Evolutionary conservation across 1,139 yeast genomes (phyloP), one percentile per base, ranked within the genome.

Genomic region (Meyerozyma smithsonii): DNA sequence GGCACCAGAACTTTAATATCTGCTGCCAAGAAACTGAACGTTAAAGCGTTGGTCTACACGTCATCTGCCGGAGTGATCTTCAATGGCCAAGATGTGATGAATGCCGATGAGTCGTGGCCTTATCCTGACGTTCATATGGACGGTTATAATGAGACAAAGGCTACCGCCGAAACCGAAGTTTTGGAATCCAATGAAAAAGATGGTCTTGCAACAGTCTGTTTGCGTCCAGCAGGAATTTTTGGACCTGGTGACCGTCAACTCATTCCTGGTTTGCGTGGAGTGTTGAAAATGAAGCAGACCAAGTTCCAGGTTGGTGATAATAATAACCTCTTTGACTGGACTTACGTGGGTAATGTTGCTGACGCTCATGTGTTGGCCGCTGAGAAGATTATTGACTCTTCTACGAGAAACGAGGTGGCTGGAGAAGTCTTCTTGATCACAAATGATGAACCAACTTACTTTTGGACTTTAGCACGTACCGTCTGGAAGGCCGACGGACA

Each of bases 301-400:
- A 85, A 84, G 60, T 88, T 87, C 61, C 98, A 94, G 62, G 72
- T 94, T 38, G 98, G 99, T 48, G 92, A 87, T 59, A 94, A 94
- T 62, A 80, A 85, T 59, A 92, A 92, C 57, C 65, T 94, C 44
- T 94, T 92, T 55, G 99, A 94, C 59, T 89, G 96, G 84, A 89
- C 97, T 0, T 94, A 89, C 55, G 98, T 85, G n/a, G 97, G 97
- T n/a, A 94, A 94, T 61, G 97, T 94, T 17, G 98, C 98, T 0
- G 95, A 89, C 63, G 84, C 97, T 5, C 99, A 94, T 61, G 89
- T 92, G 8, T 69, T 92, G 40, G 98, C 97, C 1, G 95, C 97
- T 2, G 69, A 84, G 51, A 81, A 81, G 61, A 64, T 90, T 15
- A 62, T 88, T 39, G 67, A 72, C 39, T 64, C 75, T 2, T 43